These are phyloP conservation scores for Solanum ahanhuiri DNA, from an alignment of 257 asterid species.

Conservation along the genomic window DNA sequence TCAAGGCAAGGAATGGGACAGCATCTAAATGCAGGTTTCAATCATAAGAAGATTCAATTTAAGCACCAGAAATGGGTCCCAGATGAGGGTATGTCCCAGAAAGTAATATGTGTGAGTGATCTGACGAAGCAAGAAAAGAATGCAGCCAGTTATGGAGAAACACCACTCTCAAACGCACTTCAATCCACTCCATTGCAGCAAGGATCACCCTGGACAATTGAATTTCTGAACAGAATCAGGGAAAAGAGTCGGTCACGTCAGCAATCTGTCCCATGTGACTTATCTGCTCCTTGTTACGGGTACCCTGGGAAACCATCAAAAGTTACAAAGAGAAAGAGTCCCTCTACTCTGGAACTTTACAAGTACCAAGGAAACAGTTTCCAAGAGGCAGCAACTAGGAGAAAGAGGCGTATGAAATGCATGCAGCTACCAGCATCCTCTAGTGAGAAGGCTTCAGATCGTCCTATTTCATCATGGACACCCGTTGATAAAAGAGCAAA, in stretches of 20 bases:
- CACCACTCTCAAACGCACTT: constrained; percentile 65
- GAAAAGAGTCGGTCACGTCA: constrained; percentile 71
- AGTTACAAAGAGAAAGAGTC: constrained; percentile 63
- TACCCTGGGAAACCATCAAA: constrained; percentile 33
- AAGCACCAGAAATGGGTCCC: constrained; percentile 17
- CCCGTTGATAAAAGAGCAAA: constrained; percentile 86
- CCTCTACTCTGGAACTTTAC: constrained; percentile 67
- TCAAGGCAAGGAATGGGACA: constrained; percentile 20
- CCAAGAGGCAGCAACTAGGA: constrained; percentile 33
- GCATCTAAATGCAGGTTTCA: constrained; percentile 19
- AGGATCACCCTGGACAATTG: constrained; percentile 88
- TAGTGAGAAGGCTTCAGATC: constrained; percentile 37
- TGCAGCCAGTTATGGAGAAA: constrained; percentile 26
- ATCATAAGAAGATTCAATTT: constrained; percentile 13
- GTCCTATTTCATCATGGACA: constrained; percentile 43
- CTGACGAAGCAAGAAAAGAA: constrained; percentile 24
- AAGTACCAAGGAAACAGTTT: constrained; percentile 54
- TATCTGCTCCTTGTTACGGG: constrained; percentile 39
- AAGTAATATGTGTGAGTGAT: constrained; percentile 17
- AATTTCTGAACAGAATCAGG: constrained; percentile 79
- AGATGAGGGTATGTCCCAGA: constrained; percentile 22
- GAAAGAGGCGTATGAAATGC: constrained; percentile 43
- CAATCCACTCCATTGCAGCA: constrained; percentile 38
- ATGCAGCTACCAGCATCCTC: constrained; percentile 28
- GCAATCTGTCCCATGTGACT: constrained; percentile 43